Conservation (phyloP, 345 rosid species). For the Sisymbrium altissimum region DNA sequence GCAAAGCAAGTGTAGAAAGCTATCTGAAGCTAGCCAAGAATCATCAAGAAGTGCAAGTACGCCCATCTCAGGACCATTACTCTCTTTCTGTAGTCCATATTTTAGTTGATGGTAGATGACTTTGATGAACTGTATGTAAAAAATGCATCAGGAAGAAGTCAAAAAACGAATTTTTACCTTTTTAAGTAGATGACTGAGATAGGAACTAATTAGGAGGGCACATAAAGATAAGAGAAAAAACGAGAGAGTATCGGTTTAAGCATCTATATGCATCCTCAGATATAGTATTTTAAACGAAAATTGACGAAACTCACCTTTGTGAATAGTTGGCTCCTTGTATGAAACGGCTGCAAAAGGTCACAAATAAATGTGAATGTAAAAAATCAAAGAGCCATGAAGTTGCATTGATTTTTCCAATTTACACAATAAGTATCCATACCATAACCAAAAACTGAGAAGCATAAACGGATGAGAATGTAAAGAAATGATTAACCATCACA, state of each 20-base stretch:
- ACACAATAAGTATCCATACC: background rate
- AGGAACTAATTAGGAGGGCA: background rate
- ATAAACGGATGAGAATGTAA: background rate
- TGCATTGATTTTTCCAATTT: background rate
- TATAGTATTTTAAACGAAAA: background rate
- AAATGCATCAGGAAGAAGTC: background rate
- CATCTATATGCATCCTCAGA: conserved; percentile 5
- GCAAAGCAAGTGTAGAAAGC: conserved; percentile 74
- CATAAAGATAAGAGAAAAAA: background rate
- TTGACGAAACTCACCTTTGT: conserved; percentile 51
- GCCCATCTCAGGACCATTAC: conserved; percentile 44
- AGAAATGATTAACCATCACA: background rate
- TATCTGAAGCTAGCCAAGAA: conserved; percentile 78
- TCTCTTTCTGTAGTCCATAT: conserved; percentile 77
- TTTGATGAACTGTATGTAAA: conserved; percentile 70
- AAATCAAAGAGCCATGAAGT: conserved; percentile 7
- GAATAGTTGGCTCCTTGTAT: conserved; percentile 72
- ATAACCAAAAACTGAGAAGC: background rate
- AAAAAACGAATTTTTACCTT: background rate
- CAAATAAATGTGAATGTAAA: background rate
- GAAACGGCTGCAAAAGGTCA: conserved; percentile 67
- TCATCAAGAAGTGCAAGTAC: conserved; percentile 63
- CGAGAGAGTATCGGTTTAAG: background rate
- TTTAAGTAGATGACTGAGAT: background rate
- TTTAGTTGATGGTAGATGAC: conserved; percentile 83